These are phyloP conservation scores for Heliamphora pulchella DNA, from an alignment of 179 eudicot species.

Conservation along the genomic window DNA sequence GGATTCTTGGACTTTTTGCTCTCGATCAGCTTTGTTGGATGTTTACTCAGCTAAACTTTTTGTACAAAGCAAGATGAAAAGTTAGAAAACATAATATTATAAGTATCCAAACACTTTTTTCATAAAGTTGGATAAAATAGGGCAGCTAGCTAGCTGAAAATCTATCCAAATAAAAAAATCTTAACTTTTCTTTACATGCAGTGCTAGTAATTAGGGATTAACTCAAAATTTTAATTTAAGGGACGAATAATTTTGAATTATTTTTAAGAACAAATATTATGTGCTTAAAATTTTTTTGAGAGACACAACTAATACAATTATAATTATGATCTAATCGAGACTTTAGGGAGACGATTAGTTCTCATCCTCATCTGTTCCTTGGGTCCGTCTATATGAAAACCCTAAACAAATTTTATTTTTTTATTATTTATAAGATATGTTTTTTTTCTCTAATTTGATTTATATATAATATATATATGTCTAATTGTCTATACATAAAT, in stretches of 20 bases:
- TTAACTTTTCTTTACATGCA: background rate
- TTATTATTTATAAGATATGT: background rate
- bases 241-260: no score
- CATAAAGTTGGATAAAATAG: background rate
- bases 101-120: background rate
- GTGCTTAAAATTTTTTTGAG: no score
- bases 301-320: no score
- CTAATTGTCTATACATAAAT: background rate
- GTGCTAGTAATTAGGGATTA: background rate
- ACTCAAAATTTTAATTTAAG: no score
- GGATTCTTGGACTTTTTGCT: no score
- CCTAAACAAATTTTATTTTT: background rate
- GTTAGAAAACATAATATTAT: background rate
- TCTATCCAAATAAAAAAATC: background rate
- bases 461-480: background rate
- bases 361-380: no score
- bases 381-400: no score
- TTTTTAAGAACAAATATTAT: no score
- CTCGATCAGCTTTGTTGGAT: background rate
- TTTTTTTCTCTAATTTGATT: no score
- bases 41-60: background rate
- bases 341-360: no score
- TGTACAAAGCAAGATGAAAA: conserved; percentile 4
- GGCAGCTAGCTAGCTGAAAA: background rate
- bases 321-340: no score